Base-by-base conservation (phyloP, 2,329 filamentous ascomycete species). In the Alternaria novae-zelandiae region DNA sequence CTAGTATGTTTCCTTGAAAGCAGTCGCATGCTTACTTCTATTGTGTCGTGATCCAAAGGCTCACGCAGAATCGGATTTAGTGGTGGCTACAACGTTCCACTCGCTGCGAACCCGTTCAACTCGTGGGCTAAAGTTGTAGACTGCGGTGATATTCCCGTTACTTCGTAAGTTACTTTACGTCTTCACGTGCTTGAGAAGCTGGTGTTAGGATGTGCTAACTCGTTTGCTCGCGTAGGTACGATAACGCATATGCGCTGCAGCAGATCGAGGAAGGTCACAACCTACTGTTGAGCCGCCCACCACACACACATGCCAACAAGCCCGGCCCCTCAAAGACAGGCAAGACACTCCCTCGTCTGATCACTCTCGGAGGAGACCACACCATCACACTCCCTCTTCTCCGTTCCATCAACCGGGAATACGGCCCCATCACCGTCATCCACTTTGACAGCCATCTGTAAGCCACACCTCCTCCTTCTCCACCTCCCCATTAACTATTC, bases 231-330 rank as follows among this genome's bases (percentile, higher is more conserved):
- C 2, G 36, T 9, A 93, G 90, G 32, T 94, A 94, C 70, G 93
- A 96, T 79, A 96, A 96, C 76, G 86, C 87, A 3, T 96, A 88
- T 80, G 93, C 93, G 8, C 88, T 96, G 23, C 86, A 90, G 65
- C 93, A 96, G 77, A 96, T 96, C 56, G 93, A 96, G 77, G 88
- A 95, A 79, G 93, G 93, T 9, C 93, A 96, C 81, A 90, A 91
- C 79, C 86, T 85, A 65, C 87, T 96, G 64, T 83, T 96, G 9
- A 90, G 89, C 66, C 89, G 92, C 36, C 80, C 85, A 2, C 93
- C 92, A 0, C 86, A 85, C 50, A 95, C 92, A 2, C 85, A 92
- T 67, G 87, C 91, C 3, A 79, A 88, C 53, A 87, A 89, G 73
- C 80, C 82, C 2, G 93, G 93, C 0, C 89, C 90, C 1, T 89